Conservation (phyloP, 1,139 yeast genomes). For the Debaryomyces fabryi region DNA sequence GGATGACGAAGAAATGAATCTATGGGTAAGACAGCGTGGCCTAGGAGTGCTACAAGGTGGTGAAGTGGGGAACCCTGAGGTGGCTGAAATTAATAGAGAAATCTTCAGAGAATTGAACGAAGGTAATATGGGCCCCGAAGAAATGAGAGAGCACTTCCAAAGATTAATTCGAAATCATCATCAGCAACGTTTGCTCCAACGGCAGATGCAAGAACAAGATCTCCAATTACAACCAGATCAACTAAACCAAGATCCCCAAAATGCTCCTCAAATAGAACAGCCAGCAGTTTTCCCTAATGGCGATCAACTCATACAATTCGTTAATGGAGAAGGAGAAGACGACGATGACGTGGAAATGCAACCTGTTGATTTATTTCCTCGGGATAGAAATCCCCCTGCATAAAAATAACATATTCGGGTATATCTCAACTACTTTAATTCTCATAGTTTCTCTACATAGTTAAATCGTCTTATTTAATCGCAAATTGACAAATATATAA, state of each 20-base stretch:
- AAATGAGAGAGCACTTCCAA: constrained; percentile 44
- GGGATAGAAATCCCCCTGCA: constrained; percentile 15
- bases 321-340: constrained; percentile 29
- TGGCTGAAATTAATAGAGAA: constrained; percentile 37
- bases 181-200: constrained; percentile 26
- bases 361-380: constrained; percentile 37
- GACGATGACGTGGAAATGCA: constrained; percentile 45
- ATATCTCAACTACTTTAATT: not conserved
- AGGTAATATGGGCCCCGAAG: constrained; percentile 39
- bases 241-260: constrained; percentile 18
- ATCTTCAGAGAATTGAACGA: constrained; percentile 37
- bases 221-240: constrained; percentile 11
- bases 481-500: not conserved
- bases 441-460: not conserved
- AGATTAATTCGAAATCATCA: constrained; percentile 35
- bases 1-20: constrained; percentile 31
- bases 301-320: constrained; percentile 28
- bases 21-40: constrained; percentile 41
- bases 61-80: constrained; percentile 25
- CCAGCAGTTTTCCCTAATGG: constrained; percentile 46
- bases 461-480: not conserved
- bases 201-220: constrained; percentile 15
- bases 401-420: not conserved
- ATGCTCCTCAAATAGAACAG: constrained; percentile 49
- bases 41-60: constrained; percentile 30